phyloP scores from a whole-genome alignment of 2,329 filamentous ascomycete genomes.

The Trichoderma simmonsii region DNA sequence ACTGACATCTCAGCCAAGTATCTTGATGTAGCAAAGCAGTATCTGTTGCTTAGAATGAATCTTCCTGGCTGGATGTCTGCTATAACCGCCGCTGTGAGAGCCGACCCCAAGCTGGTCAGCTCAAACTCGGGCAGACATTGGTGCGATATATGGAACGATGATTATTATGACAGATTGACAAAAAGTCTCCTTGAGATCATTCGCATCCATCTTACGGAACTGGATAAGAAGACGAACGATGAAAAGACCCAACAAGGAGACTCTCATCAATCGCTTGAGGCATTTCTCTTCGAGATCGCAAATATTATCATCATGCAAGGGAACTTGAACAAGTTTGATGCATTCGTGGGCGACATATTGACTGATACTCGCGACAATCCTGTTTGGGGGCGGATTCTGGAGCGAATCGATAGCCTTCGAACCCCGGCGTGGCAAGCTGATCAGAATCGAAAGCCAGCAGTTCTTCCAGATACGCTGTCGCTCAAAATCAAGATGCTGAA shows the following conservation, averaged over 20 bases:
- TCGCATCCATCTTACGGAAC: background rate
- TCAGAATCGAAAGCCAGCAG: background rate
- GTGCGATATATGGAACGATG: conserved; percentile 26
- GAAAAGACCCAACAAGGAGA: background rate
- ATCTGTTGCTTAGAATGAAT: conserved; percentile 24
- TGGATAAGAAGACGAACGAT: background rate
- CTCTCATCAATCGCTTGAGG: background rate
- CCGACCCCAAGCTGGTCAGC: conserved; percentile 24
- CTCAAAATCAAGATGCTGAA: conserved; percentile 10
- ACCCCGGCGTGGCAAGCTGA: conserved; percentile 11
- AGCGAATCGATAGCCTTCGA: background rate
- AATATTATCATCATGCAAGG: background rate
- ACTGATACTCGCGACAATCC: background rate
- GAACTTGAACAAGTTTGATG: background rate
- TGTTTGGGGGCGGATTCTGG: background rate
- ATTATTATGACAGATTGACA: background rate
- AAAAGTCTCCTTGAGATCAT: background rate
- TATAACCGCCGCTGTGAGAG: conserved; percentile 27
- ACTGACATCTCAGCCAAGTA: background rate
- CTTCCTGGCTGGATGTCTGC: conserved; percentile 24
- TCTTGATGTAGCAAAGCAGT: background rate
- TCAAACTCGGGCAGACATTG: conserved; percentile 33
- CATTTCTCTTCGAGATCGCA: background rate
- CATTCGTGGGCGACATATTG: background rate
- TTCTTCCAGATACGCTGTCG: background rate